Conservation (phyloP, 331 rosid species). For the Arachis monticola region DNA sequence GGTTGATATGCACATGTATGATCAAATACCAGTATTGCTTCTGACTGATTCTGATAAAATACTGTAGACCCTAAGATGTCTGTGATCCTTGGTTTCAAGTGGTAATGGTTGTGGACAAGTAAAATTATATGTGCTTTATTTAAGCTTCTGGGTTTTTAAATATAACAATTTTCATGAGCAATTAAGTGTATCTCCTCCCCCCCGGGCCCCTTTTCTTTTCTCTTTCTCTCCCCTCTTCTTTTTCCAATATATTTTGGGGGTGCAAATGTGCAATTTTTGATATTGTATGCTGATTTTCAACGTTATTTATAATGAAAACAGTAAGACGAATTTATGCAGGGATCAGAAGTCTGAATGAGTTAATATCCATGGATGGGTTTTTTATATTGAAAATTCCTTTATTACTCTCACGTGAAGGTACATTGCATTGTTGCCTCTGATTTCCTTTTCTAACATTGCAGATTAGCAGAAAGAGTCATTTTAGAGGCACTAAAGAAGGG, state of each 20-base stretch:
- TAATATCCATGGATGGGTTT: not conserved
- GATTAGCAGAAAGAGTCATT: slow-evolving; percentile 83
- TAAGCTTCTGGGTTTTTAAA: slow-evolving; percentile 24
- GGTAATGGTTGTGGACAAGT: slow-evolving; percentile 44
- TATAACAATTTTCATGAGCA: slow-evolving; percentile 11
- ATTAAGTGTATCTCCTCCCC: not conserved
- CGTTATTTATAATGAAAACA: slow-evolving; percentile 6
- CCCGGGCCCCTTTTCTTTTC: not conserved
- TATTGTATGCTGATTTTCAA: slow-evolving; percentile 14
- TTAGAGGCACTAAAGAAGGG: slow-evolving; percentile 71
- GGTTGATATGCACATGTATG: slow-evolving; percentile 93
- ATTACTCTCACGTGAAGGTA: not conserved
- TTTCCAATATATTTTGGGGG: not conserved
- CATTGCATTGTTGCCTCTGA: slow-evolving; percentile 9
- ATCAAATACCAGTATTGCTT: not conserved
- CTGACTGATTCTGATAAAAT: not conserved
- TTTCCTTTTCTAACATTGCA: slow-evolving; percentile 48
- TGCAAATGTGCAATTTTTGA: not conserved
- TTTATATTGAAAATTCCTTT: not conserved
- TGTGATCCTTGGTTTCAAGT: slow-evolving; percentile 30
- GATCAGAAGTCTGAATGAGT: slow-evolving; percentile 21
- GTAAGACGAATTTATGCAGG: not conserved
- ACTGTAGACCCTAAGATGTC: slow-evolving; percentile 22
- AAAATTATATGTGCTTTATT: slow-evolving; percentile 34
- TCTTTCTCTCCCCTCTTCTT: not conserved